These are phyloP conservation scores for Pistacia integerrima DNA, from an alignment of 345 rosid genomes.

Conservation along the genomic window DNA sequence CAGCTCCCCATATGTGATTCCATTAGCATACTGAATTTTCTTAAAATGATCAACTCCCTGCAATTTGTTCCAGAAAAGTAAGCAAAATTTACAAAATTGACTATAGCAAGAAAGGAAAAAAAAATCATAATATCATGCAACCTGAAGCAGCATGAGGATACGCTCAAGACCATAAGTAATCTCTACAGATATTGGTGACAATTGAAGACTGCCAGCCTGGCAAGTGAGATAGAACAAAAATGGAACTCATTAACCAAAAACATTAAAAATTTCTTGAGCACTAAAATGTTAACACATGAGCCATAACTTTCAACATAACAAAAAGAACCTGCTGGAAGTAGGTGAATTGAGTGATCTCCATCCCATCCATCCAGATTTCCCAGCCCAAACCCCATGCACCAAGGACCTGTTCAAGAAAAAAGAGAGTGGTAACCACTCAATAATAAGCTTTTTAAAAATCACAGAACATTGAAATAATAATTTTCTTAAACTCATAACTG, in stretches of 20 bases:
- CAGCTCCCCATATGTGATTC: conserved; percentile 94
- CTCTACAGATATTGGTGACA: conserved; percentile 94
- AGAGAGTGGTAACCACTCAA: background rate
- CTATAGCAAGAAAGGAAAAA: conserved; percentile 16
- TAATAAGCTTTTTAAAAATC: background rate
- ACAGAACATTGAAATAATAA: background rate
- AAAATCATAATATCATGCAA: conserved; percentile 20
- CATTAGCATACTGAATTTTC: conserved; percentile 87
- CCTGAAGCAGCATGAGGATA: conserved; percentile 98
- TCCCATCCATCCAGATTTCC: conserved; percentile 99
- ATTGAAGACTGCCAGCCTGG: conserved; percentile 92
- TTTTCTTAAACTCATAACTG: background rate
- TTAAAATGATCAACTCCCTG: conserved; percentile 99
- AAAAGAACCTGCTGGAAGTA: conserved; percentile 92
- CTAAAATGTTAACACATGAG: background rate
- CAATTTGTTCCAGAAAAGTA: conserved; percentile 27
- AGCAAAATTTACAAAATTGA: conserved; percentile 19
- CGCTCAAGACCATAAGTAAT: conserved; percentile 98
- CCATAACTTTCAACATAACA: background rate
- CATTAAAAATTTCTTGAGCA: background rate
- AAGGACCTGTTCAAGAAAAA: conserved; percentile 60
- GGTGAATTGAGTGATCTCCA: conserved; percentile 98
- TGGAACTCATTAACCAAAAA: conserved; percentile 6
- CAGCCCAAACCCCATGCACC: conserved; percentile 99
- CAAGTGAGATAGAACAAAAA: conserved; percentile 7